Conservation (phyloP, 768 basidiomycete species). For the Lentinula lateritia region DNA sequence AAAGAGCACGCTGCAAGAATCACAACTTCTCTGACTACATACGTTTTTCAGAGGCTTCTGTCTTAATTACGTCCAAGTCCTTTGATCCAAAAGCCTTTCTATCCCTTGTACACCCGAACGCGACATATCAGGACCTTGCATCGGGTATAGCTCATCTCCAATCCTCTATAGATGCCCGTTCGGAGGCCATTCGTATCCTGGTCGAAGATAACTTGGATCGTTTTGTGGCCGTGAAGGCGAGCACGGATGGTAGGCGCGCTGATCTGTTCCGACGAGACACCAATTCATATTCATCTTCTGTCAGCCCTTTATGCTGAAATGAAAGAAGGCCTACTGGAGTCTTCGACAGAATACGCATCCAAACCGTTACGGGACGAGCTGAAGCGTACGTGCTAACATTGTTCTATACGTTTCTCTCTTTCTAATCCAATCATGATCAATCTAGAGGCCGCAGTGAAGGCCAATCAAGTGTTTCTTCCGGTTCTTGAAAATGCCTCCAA, state of each 20-base stretch:
- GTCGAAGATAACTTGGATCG: conserved; percentile 98
- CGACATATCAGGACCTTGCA: conserved; percentile 88
- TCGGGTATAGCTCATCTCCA: conserved; percentile 70
- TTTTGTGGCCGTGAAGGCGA: conserved; percentile 95
- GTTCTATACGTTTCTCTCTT: neutral
- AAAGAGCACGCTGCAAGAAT: neutral
- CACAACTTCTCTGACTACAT: neutral
- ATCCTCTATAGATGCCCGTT: conserved; percentile 81
- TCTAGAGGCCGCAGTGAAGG: conserved; percentile 84
- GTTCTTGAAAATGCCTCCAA: conserved; percentile 94
- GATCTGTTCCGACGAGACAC: neutral
- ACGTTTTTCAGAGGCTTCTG: conserved; percentile 56
- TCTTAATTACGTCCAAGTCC: conserved; percentile 85
- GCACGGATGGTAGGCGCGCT: conserved; percentile 72
- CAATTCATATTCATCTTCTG: conserved; percentile 6
- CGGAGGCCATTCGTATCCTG: conserved; percentile 89
- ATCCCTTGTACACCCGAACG: conserved; percentile 88
- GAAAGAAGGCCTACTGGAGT: conserved; percentile 80
- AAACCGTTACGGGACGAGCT: conserved; percentile 77
- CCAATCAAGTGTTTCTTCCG: conserved; percentile 93
- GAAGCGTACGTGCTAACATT: conserved; percentile 53
- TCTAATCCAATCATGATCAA: neutral
- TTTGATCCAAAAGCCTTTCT: conserved; percentile 96
- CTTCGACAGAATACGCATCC: conserved; percentile 76
- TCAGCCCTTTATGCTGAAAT: conserved; percentile 87